Evolutionary conservation across 2,329 filamentous ascomycete species (phyloP), one percentile per base, ranked within the genome.

Genomic region (Colletotrichum siamense): DNA sequence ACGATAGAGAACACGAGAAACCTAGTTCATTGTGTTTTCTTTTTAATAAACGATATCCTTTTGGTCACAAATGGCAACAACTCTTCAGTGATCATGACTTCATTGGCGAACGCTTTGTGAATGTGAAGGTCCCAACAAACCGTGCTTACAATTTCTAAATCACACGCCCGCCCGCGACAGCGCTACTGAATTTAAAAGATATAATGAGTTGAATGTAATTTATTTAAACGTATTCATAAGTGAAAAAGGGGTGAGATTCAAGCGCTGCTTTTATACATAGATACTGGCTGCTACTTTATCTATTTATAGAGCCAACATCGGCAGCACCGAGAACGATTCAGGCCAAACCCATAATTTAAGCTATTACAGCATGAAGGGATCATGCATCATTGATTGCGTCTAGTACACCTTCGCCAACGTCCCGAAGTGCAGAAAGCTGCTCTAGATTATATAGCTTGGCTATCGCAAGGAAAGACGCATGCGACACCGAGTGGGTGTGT

Each of bases 41-140:
- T 39, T 3, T 1, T 12, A 2, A 2, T 32, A 32, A 2, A 32
- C 4, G 30, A 32, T 32, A 36, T 6, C 7, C 0, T 36, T 36
- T 36, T 36, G 34, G 0, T 36, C 32, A 1, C 32, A 6, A 34
- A 34, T 34, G 13, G 1, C 0, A 34, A 15, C 13, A 34, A 18
- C 36, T 39, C 36, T 18, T 0, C 15, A 39, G 36, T 18, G 0
- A 18, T 39, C 36, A 13, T 12, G 34, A 39, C 36, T 39, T 39
- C 8, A 39, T 9, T 39, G 16, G 36, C 36, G 16, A 39, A 39
- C 36, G 36, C 1, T 39, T 0, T 39, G 36, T 18, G 16, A 39
- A 0, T 39, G 16, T 39, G 8, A 0, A 39, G 36, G 16, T 5
- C 36, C 36, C 16, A 18, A 18, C 15, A 39, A 39, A 39, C 0